Conservation (phyloP, 2,329 filamentous ascomycete species). For the Penicillium sp. region DNA sequence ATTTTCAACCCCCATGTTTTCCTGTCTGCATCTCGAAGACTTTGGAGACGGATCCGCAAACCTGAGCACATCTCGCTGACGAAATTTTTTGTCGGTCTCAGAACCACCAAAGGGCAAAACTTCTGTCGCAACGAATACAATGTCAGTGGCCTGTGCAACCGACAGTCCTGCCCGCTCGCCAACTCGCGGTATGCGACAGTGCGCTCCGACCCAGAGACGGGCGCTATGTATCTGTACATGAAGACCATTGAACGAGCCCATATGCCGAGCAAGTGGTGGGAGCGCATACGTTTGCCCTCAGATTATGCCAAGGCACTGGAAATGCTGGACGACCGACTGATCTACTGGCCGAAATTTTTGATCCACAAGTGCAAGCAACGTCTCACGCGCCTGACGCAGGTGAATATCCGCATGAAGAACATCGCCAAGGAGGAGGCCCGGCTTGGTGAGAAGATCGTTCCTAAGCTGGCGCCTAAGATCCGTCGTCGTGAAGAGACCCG, state of each 20-base stretch:
- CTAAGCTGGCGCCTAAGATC: conserved; percentile 87
- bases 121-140: conserved; percentile 97
- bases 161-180: conserved; percentile 83
- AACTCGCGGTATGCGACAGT: conserved; percentile 92
- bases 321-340: conserved; percentile 77
- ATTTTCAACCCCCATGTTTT: neutral
- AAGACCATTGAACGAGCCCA: conserved; percentile 88
- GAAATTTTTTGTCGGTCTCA: conserved; percentile 29
- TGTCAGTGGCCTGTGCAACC: conserved; percentile 73
- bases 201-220: conserved; percentile 71
- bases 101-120: conserved; percentile 77
- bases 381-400: conserved; percentile 84
- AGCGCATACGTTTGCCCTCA: conserved; percentile 78
- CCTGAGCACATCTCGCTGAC: conserved; percentile 4
- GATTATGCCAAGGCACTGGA: conserved; percentile 88
- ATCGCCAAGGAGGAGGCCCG: conserved; percentile 85
- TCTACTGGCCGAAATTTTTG: conserved; percentile 93
- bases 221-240: conserved; percentile 89
- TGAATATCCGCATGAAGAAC: conserved; percentile 69
- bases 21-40: neutral
- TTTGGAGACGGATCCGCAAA: neutral
- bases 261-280: conserved; percentile 88
- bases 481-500: conserved; percentile 67
- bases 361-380: conserved; percentile 95
- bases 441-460: conserved; percentile 80